Conservation (phyloP, 805 yeast genomes). For the Nakazawaea sp. region DNA sequence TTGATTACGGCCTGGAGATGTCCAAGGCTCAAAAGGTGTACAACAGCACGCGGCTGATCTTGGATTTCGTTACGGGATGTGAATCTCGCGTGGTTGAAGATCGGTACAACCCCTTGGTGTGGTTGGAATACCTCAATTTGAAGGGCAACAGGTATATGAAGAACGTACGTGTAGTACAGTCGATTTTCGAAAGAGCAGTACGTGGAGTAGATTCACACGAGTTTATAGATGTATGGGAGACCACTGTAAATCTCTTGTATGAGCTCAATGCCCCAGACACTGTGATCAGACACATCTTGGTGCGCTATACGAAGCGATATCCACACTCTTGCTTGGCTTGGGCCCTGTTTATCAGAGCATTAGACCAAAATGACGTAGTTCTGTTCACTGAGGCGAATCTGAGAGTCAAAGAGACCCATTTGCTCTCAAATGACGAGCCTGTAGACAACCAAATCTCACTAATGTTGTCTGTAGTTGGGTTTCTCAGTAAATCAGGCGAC, state of each 20-base stretch:
- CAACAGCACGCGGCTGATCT: constrained; percentile 22
- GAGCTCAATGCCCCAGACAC: constrained; percentile 11
- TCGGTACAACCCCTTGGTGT: constrained; percentile 14
- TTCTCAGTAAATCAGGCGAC: too few species aligned
- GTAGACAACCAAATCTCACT: too few species aligned
- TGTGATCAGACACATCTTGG: background rate
- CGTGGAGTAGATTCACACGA: constrained; percentile 1
- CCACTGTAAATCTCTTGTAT: constrained; percentile 22
- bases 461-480: too few species aligned
- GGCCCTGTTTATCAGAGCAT: constrained; percentile 21
- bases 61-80: constrained; percentile 23
- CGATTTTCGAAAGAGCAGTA: constrained; percentile 27
- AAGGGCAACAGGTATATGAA: constrained; percentile 18
- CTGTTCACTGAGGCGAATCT: constrained; percentile 1
- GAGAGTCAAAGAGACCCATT: background rate
- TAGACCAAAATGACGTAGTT: constrained; percentile 10
- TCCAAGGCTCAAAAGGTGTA: constrained; percentile 26
- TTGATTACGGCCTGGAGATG: constrained; percentile 30
- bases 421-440: too few species aligned
- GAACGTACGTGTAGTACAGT: constrained; percentile 10
- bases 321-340: constrained; percentile 22
- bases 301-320: constrained; percentile 7
- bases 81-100: background rate
- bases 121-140: constrained; percentile 28
- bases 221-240: constrained; percentile 25